These are phyloP conservation scores for Plenodomus biglobosus DNA, from an alignment of 2,329 filamentous ascomycete species.

Conservation along the genomic window DNA sequence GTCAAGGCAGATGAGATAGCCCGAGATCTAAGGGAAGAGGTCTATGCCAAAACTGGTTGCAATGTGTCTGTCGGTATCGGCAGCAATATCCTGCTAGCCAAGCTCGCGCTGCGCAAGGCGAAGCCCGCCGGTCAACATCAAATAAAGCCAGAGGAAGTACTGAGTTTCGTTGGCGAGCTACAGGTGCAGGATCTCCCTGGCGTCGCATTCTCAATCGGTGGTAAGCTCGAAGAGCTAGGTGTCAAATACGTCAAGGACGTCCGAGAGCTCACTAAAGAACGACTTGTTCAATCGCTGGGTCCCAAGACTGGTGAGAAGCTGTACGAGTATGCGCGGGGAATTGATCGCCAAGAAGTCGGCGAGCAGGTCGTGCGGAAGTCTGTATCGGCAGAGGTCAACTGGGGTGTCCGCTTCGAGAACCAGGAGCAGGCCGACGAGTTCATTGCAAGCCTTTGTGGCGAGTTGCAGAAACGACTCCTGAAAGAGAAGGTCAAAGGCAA, in stretches of 20 bases:
- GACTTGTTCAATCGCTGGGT: slow-evolving; percentile 70
- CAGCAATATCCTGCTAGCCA: slow-evolving; percentile 85
- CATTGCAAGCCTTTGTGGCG: slow-evolving; percentile 77
- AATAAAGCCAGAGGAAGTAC: slow-evolving; percentile 75
- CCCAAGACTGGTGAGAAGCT: slow-evolving; percentile 92
- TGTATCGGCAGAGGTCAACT: slow-evolving; percentile 95
- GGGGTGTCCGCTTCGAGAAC: slow-evolving; percentile 93
- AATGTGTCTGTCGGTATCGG: slow-evolving; percentile 92
- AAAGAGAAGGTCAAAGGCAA: slow-evolving; percentile 85
- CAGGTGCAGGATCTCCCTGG: slow-evolving; percentile 82
- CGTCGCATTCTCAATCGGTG: slow-evolving; percentile 85
- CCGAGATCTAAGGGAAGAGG: slow-evolving; percentile 62
- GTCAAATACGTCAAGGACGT: slow-evolving; percentile 83
- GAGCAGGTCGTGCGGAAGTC: slow-evolving; percentile 86
- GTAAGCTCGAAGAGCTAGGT: slow-evolving; percentile 84
- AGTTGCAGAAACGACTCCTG: slow-evolving; percentile 76
- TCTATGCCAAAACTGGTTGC: slow-evolving; percentile 77
- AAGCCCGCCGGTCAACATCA: slow-evolving; percentile 95
- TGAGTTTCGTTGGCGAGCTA: slow-evolving; percentile 75
- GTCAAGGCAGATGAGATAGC: slow-evolving; percentile 74
- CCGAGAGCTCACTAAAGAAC: slow-evolving; percentile 73
- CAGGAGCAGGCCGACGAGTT: slow-evolving; percentile 95
- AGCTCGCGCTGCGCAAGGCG: slow-evolving; percentile 83
- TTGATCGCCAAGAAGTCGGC: slow-evolving; percentile 83
- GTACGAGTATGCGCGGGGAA: slow-evolving; percentile 85